Evolutionary conservation across 1,284 basidiomycete genomes (phyloP), one percentile per base, ranked within the genome.

Genomic region (Phylloboletellus chloephorus): DNA sequence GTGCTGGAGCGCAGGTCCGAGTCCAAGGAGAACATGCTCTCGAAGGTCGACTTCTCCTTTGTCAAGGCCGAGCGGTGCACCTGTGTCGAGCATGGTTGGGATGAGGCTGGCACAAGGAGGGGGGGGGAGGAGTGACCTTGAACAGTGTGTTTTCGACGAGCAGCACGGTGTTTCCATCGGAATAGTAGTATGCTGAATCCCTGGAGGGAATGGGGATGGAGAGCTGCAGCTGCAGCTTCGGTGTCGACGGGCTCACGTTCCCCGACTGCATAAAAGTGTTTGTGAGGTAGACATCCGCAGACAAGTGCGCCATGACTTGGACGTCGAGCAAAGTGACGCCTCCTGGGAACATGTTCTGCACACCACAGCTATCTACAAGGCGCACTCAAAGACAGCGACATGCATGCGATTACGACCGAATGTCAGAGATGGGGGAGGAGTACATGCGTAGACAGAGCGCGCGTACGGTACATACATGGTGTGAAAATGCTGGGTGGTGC

Each of bases 31-130:
- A 76, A 76, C 73, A 76, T 74, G 51, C 67, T 61, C 50, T 73
- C 66, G 44, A 76, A 76, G 11, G 70, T 68, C 21, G 74, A 75
- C 20, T 67, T 67, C 43, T 76, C 74, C 47, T 72, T 72, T 13
- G 66, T 63, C 22, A 76, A 54, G 39, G 70, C 63, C n/a, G 69
- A 74, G 32, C 69, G 63, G 46, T 76, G 74, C 20, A 76, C 71
- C 74, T 75, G 38, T 12, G 19, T 32, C 1, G 15, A 24, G 23
- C 23, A 20, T 20, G 37, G 30, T 31, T 52, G 47, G 44, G 26
- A 31, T 46, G 36, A 31, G 31, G 31, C 38, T 31, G 24, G 41
- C 7, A 33, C 28, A 19, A 24, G 24, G 32, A 37, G 28, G 26
- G 24, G 12, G 28, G 26, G 24, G 12, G 39, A 39, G 19, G 47